Evolutionary conservation across 495 filamentous ascomycete genomes (phyloP), one percentile per base, ranked within the genome.

Genomic region (Aspergillus baeticus): DNA sequence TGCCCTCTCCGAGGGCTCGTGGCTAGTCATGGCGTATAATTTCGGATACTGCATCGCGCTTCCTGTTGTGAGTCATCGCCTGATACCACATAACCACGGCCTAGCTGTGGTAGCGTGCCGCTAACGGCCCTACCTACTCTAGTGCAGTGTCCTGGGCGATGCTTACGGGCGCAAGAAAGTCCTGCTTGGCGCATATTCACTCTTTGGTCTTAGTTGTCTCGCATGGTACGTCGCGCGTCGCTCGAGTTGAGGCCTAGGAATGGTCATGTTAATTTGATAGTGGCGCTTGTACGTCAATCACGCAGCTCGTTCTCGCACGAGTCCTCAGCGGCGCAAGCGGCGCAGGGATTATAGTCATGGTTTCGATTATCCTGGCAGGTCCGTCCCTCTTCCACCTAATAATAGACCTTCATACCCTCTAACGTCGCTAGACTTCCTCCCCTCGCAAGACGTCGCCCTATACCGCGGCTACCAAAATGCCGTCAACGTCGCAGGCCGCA

Each of bases 21-120:
- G 66, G 70, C 51, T 75, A 11, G 53, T 75, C 20, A 64, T 63
- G 6, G 61, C 59, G 1, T 75, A 73, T 48, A 67, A 64, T 41
- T 63, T 73, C 36, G 72, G 69, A 18, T 73, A 63, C 36, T 69
- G 70, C 50, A 59, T 70, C 6, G 64, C 72, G 6, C 54, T 70
- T 23, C 69, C 72, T 13, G 61, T 72, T 51, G 72, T 75, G 41
- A 59, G 62, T 65, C 0, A 23, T 43, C 20, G 10, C 17, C 5
- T 14, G 14, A n/a, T n/a, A n/a, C n/a, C n/a, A n/a, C n/a, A n/a
- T n/a, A n/a, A n/a, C n/a, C n/a, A n/a, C n/a, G n/a, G n/a, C n/a
- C n/a, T n/a, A n/a, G n/a, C n/a, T n/a, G n/a, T n/a, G n/a, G n/a
- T n/a, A n/a, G n/a, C n/a, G n/a, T n/a, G n/a, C n/a, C n/a, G n/a